Evolutionary conservation across 1,284 basidiomycete genomes (phyloP).

Genomic region (Ceratobasidium sp.): DNA sequence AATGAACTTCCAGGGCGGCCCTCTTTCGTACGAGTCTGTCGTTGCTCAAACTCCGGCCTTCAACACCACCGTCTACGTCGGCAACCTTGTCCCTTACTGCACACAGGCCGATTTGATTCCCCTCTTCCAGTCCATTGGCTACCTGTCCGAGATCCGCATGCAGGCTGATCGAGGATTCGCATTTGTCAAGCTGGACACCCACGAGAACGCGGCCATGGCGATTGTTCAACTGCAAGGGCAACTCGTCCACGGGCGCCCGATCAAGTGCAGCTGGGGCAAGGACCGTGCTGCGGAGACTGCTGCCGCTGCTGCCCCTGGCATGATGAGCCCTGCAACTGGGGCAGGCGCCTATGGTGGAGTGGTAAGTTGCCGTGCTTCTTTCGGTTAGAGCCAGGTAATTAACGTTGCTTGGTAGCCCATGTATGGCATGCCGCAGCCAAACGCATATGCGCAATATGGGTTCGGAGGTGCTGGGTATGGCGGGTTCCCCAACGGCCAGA

Average conservation of each 20-base stretch:
- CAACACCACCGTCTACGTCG: slow-evolving; percentile 97
- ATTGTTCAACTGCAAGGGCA: slow-evolving; percentile 95
- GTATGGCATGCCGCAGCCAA: slow-evolving; percentile 86
- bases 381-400: not conserved
- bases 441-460: slow-evolving; percentile 78
- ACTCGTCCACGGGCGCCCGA: slow-evolving; percentile 92
- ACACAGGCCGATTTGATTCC: slow-evolving; percentile 96
- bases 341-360: slow-evolving; percentile 71
- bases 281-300: slow-evolving; percentile 84
- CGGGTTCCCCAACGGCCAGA: slow-evolving; percentile 64
- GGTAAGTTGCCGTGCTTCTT: slow-evolving; percentile 54
- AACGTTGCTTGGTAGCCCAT: slow-evolving; percentile 60
- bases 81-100: slow-evolving; percentile 94
- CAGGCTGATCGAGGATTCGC: slow-evolving; percentile 98
- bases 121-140: slow-evolving; percentile 95
- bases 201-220: slow-evolving; percentile 96
- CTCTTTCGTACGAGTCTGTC: slow-evolving; percentile 85
- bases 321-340: slow-evolving; percentile 62
- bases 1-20: slow-evolving; percentile 85
- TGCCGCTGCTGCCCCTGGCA: slow-evolving; percentile 58
- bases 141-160: slow-evolving; percentile 97
- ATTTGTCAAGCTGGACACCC: slow-evolving; percentile 97
- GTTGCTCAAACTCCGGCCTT: slow-evolving; percentile 88
- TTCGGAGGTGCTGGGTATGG: slow-evolving; percentile 67
- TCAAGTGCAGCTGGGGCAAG: slow-evolving; percentile 99